phyloP scores from a whole-genome alignment of 768 basidiomycete genomes.

The Mycena polygramma region DNA sequence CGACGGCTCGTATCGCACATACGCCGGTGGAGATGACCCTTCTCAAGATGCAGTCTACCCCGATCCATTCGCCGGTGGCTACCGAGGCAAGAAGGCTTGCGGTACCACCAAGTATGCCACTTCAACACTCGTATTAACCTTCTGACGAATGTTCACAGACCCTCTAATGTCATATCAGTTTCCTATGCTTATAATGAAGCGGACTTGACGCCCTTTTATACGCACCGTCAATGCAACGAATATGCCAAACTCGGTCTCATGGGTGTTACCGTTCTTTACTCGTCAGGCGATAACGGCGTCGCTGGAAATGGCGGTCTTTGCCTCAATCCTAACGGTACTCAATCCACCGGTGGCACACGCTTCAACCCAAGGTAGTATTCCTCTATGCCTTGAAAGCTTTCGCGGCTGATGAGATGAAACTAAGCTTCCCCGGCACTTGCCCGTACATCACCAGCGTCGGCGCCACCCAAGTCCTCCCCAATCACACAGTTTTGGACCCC shows the following conservation, averaged over 20 bases:
- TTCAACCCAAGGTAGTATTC: too few relatives aligned
- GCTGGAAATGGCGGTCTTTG: slow-evolving; percentile 43
- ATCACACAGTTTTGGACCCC: neutral
- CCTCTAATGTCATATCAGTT: slow-evolving; percentile 57
- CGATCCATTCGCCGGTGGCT: too few relatives aligned
- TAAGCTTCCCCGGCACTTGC: too few relatives aligned
- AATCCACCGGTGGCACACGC: too few relatives aligned
- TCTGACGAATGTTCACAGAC: neutral
- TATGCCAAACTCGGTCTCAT: slow-evolving; percentile 64
- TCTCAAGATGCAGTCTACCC: slow-evolving; percentile 46
- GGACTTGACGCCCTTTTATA: slow-evolving; percentile 49
- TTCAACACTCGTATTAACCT: too few relatives aligned
- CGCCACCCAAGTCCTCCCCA: neutral
- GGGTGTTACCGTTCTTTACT: slow-evolving; percentile 60
- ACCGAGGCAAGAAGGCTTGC: too few relatives aligned
- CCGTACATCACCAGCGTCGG: too few relatives aligned
- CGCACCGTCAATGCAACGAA: slow-evolving; percentile 59
- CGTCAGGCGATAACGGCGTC: slow-evolving; percentile 56
- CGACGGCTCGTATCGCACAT: slow-evolving; percentile 52
- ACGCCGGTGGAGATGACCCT: slow-evolving; percentile 46
- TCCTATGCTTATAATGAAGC: slow-evolving; percentile 56
- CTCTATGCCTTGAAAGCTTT: too few relatives aligned
- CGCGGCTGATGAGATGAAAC: too few relatives aligned
- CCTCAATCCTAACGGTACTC: too few relatives aligned
- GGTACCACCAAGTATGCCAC: too few relatives aligned